A percentile compares a stretch with the other conserved stretches of the same genome.
Evolutionary conservation across 306 rosid genomes (phyloP).

Genomic region (Psophocarpus tetragonolobus): DNA sequence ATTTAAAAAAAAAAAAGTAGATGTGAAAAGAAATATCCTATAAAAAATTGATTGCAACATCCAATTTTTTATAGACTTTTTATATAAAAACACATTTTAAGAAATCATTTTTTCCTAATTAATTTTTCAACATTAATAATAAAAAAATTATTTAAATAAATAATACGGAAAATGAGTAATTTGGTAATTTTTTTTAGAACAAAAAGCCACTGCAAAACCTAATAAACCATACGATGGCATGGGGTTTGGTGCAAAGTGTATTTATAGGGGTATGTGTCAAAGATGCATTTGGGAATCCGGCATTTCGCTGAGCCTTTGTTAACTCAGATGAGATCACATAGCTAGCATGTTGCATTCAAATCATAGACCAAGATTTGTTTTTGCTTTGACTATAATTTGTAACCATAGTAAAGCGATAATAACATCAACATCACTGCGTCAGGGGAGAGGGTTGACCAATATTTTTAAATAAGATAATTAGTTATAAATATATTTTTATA

Average conservation of each 20-base stretch:
- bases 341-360: background rate
- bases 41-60: too few species aligned
- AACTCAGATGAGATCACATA: background rate
- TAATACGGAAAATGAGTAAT: too few species aligned
- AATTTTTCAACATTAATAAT: too few species aligned
- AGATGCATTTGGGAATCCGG: background rate
- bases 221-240: background rate
- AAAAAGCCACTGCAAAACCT: too few species aligned
- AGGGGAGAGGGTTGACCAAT: too few species aligned
- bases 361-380: background rate
- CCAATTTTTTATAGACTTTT: too few species aligned
- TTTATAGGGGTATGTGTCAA: conserved; percentile 4
- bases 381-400: background rate
- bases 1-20: too few species aligned
- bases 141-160: too few species aligned
- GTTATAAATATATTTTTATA: background rate
- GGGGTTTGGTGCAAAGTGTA: conserved; percentile 3
- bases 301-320: background rate
- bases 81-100: too few species aligned
- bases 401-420: background rate
- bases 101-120: too few species aligned
- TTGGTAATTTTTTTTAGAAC: too few species aligned
- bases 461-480: background rate
- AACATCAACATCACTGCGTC: conserved; percentile 14
- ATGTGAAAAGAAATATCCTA: too few species aligned